These are phyloP conservation scores for Coemansia sp. DNA, from an alignment of 192 early-diverging fungal genomes.

Conservation along the genomic window DNA sequence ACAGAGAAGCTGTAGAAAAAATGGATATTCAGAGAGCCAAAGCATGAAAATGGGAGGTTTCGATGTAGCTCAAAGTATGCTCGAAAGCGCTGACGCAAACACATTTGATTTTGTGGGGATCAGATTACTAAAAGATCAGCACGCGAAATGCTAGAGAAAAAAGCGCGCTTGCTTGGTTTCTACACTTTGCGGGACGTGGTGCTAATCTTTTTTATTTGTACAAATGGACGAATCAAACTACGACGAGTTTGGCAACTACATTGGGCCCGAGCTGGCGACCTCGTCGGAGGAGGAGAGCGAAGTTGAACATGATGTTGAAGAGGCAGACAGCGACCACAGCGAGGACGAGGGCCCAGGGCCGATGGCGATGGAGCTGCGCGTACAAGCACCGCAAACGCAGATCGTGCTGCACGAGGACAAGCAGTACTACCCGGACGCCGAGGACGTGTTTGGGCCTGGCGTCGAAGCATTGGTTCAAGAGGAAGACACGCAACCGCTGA, in stretches of 20 bases:
- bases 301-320: neutral
- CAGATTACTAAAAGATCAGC: neutral
- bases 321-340: constrained; percentile 12
- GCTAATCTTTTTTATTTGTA: constrained; percentile 13
- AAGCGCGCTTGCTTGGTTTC: neutral
- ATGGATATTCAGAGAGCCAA: neutral
- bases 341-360: constrained; percentile 21
- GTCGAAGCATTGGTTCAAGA: constrained; percentile 97
- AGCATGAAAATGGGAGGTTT: neutral
- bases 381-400: constrained; percentile 57
- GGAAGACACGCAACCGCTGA: constrained; percentile 94
- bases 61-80: neutral
- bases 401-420: constrained; percentile 98
- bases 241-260: constrained; percentile 98
- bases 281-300: constrained; percentile 61
- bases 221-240: constrained; percentile 77
- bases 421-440: constrained; percentile 96
- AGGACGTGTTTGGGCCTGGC: constrained; percentile 91
- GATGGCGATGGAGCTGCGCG: constrained; percentile 35
- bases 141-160: neutral
- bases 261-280: constrained; percentile 87
- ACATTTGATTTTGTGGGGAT: constrained; percentile 2
- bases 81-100: constrained; percentile 6
- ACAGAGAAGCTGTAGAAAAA: constrained; percentile 2
- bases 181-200: too few species aligned